Evolutionary conservation across 371 early-diverging fungal genomes (phyloP).

Genomic region (Lichtheimia ornata): DNA sequence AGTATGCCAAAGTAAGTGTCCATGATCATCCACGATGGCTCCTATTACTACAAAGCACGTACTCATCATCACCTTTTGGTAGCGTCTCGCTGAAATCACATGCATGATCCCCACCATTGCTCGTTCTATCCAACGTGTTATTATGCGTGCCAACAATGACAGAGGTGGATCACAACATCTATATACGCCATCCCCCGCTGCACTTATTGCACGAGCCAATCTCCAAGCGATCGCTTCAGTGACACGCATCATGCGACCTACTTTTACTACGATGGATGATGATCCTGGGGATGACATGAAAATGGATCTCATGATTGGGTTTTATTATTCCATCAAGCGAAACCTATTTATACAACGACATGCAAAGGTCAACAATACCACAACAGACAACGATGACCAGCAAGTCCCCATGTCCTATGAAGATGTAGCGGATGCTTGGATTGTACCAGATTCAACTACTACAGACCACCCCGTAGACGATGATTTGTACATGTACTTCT

Average conservation of each 20-base stretch:
- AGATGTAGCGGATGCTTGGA: no score
- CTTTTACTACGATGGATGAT: neutral
- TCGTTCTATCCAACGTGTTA: slow-evolving; percentile 1
- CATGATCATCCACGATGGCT: neutral
- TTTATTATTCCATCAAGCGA: neutral
- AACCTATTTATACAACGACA: neutral
- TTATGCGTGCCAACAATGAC: neutral
- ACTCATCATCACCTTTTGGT: neutral
- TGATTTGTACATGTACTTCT: no score
- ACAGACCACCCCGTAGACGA: no score
- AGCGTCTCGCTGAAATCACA: slow-evolving; percentile 2
- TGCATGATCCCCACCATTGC: slow-evolving; percentile 5
- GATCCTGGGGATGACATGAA: neutral
- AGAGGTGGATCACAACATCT: neutral
- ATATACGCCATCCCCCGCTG: neutral
- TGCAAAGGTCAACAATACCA: neutral
- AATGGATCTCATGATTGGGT: neutral
- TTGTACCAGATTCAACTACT: no score
- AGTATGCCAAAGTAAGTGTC: slow-evolving; percentile 2
- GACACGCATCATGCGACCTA: neutral
- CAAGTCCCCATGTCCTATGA: no score
- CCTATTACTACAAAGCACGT: neutral
- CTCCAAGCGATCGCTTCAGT: neutral
- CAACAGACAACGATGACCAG: no score
- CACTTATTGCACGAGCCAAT: slow-evolving; percentile 1